Evolutionary conservation across 2,329 filamentous ascomycete species (phyloP), one percentile per base, ranked within the genome.

Genomic region (Lasiodiplodia gonubiensis): DNA sequence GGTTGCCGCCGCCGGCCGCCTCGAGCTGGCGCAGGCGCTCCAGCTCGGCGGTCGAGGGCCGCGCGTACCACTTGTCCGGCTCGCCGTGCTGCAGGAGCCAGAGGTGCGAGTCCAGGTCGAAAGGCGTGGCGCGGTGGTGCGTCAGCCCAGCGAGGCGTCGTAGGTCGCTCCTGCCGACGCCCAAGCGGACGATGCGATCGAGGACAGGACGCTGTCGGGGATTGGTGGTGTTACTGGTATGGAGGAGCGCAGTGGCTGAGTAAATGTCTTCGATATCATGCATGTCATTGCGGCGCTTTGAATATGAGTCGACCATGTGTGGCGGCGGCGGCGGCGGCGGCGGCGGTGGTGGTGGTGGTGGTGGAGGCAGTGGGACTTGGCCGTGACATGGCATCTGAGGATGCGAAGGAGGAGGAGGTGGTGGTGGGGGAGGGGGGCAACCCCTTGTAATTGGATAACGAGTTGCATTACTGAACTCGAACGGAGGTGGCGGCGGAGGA

Each of bases 41-140:
- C 21, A 67, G 57, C 14, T 67, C 55, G 16, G n/a, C 35, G 1
- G 8, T n/a, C 4, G 48, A 8, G 1, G 66, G 66, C 8, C 66
- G 66, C 48, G 55, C 23, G 37, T 67, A 67, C 66, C 66, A 67
- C 23, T 25, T 18, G 33, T 48, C 57, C 2, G 46, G 37, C 55
- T 67, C 66, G 23, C 35, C 66, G 39, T 67, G 25, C 21, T 37
- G 59, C n/a, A 67, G 55, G 37, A 67, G 55, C 66, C 66, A 67
- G 11, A 67, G 49, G 55, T 61, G 25, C 11, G 37, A 4, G 33
- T 53, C 21, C 12, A 67, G 66, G 33, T 67, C 66, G 66, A 61
- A 55, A 4, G 66, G 66, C 16, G 55, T 42, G 25, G 66, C 55
- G 1, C 46, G 21, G 39, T 63, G 57, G 66, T 67, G 66, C 11